Base-by-base conservation (phyloP, 257 asterid species). In the Linaria vulgaris region DNA sequence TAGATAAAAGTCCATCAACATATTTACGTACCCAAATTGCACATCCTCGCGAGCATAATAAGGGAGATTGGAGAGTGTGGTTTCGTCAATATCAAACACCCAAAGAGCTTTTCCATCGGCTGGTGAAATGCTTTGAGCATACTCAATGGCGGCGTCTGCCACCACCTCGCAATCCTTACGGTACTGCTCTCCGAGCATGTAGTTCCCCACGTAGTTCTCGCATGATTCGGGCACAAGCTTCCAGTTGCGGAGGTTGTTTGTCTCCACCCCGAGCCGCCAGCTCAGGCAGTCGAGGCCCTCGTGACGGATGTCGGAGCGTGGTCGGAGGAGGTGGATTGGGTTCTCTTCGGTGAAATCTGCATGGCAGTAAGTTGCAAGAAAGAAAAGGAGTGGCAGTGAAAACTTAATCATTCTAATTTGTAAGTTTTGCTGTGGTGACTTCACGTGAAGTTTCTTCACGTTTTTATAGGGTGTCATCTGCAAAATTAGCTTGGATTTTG, bases 221-320 rank as follows among this genome's bases (percentile, higher is more conserved):
- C 91, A 84, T 5, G 70, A 31, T 19, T 11, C 39, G 0, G 86
- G 88, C 19, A 85, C 83, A 11, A 37, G 15, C 7, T 9, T 41
- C 85, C 84, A 82, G 30, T 69, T 25, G 0, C 66, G 76, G 15
- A 72, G 11, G 76, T 82, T 82, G 80, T 78, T 57, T 6, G 92
- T 65, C 67, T 85, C 88, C 38, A 85, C 86, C 0, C 77, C 85
- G 1, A 85, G 61, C n/a, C 82, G 83, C 92, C 88, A 85, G 69
- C 85, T 80, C 43, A 69, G 74, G 77, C 92, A 85, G 73, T 82
- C 53, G 20, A 76, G 3, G 10, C 62, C 78, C 5, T 53, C 57
- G 14, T 64, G 6, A 4, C 57, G 63, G 16, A 62, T 23, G 38
- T 75, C 79, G 3, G 79, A 59, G 14, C 63, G 51, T 27, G 79